Evolutionary conservation across 2,329 filamentous ascomycete species (phyloP), one percentile per base, ranked within the genome.

Genomic region (Paramyrothecium roridum): DNA sequence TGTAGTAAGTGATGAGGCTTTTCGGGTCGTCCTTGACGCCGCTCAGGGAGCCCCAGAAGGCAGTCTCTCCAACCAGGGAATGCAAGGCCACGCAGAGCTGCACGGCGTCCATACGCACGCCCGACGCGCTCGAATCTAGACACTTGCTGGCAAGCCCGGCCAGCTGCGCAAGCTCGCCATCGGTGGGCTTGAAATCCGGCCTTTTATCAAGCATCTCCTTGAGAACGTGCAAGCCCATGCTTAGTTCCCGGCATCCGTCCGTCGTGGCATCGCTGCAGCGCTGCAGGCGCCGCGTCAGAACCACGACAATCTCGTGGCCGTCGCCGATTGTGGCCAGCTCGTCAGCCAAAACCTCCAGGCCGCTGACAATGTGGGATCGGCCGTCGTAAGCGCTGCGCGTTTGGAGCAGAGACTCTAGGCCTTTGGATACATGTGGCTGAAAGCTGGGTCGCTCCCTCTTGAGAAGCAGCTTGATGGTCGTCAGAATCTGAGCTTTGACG

Each of bases 1-100:
- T 87, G 70, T 92, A 93, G 68, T 93, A 93, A 11, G 88, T 92
- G 63, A 93, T 86, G 57, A 93, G 70, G 61, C 87, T 91, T 76
- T 91, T 84, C 21, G 88, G 84, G 60, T 90, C 88, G 60, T 91
- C 88, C 65, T 83, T 82, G 33, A 89, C 79, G 11, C 75, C 80
- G 55, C 78, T 82, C 63, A 92, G 77, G 22, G 80, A 80, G 34
- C 80, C 80, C 89, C 89, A 93, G 67, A 93, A 93, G 30, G 65
- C 66, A 11, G 64, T 70, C 54, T 87, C 84, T 13, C 85, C 84
- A 10, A 88, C 77, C 12, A 81, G 72, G 49, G 79, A 77, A 67
- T 92, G 88, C 57, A 92, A 73, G 56, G 86, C 84, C 23, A 91
- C 85, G 63, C 89, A 91, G n/a, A 92, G 78, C 67, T 90, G 85